Percentiles rank a stretch among this genome's conserved stretches.
These are phyloP conservation scores for Pseudocercospora ulei DNA, from an alignment of 2,329 filamentous ascomycete species.

Conservation along the genomic window DNA sequence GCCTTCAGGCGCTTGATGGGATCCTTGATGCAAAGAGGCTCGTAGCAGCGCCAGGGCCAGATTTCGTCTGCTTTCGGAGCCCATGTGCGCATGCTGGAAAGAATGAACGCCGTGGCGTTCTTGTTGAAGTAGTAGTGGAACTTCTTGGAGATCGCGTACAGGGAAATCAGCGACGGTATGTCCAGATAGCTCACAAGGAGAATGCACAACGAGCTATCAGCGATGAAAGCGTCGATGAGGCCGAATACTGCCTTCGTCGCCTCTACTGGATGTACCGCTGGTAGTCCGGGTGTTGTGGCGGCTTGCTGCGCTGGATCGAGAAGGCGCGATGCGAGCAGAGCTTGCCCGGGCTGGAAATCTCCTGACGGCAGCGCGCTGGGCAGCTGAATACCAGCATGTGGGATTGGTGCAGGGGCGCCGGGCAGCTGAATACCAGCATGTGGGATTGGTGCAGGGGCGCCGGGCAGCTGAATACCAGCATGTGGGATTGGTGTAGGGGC, in stretches of 20 bases:
- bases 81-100: constrained; percentile 46
- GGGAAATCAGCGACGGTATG: constrained; percentile 49
- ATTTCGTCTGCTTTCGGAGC: constrained; percentile 49
- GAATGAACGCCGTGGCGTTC: constrained; percentile 51
- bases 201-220: constrained; percentile 45
- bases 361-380: constrained; percentile 4
- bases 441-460: neutral
- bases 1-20: constrained; percentile 37
- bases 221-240: constrained; percentile 32
- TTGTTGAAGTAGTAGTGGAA: constrained; percentile 54
- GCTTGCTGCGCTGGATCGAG: neutral
- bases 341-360: constrained; percentile 2
- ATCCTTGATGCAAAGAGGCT: constrained; percentile 49
- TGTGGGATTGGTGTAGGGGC: neutral
- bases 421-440: neutral
- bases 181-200: constrained; percentile 48
- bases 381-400: no score
- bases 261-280: neutral
- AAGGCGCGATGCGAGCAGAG: neutral
- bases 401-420: neutral
- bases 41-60: constrained; percentile 55
- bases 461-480: neutral
- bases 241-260: constrained; percentile 25
- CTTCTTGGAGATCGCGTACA: constrained; percentile 55
- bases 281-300: neutral